Evolutionary conservation across 1,284 basidiomycete species (phyloP), one percentile per base, ranked within the genome.

Genomic region (Rhodotorula glutinis): DNA sequence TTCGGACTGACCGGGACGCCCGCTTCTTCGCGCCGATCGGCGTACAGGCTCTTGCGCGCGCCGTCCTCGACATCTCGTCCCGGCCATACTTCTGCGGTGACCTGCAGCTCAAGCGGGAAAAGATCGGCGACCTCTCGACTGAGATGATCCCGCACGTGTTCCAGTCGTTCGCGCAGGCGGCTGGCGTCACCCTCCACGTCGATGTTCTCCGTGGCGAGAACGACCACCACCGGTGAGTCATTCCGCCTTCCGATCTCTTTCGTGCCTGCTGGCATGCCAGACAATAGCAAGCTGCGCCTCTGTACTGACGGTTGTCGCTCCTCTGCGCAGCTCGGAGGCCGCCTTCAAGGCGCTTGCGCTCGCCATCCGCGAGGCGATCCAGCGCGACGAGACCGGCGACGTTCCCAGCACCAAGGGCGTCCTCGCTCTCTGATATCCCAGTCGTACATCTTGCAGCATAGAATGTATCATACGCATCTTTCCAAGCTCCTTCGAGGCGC

Each of bases 61-160:
- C 91, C 16, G 96, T 99, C 43, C 91, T 98, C 69, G 96, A 99
- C 80, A 97, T 99, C 71, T 98, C 95, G 77, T 92, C 92, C 57
- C 86, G 96, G 54, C 93, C 95, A 4, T 98, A 90, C 82, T 98
- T 97, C 79, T 87, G 92, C 61, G 90, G 91, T 46, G 88, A 97
- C 74, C 85, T 69, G 19, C 88, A 89, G 29, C 84, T 97, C 68
- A 90, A 88, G 78, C 85, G 96, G 64, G 96, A 99, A 79, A 98
- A 97, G 82, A 90, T 99, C 62, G 96, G 96, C 59, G 96, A 98
- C 75, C 84, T 83, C n/a, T 79, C 78, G 63, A 91, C 90, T 25
- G 96, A 99, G 82, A 98, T 98, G 95, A 88, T 99, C 71, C 91
- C 92, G 38, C 92, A 95, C 78, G 85, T 95, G 59, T 92, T 95